These are phyloP conservation scores for Glonium stellatum DNA, from an alignment of 495 filamentous ascomycete genomes.

Conservation along the genomic window DNA sequence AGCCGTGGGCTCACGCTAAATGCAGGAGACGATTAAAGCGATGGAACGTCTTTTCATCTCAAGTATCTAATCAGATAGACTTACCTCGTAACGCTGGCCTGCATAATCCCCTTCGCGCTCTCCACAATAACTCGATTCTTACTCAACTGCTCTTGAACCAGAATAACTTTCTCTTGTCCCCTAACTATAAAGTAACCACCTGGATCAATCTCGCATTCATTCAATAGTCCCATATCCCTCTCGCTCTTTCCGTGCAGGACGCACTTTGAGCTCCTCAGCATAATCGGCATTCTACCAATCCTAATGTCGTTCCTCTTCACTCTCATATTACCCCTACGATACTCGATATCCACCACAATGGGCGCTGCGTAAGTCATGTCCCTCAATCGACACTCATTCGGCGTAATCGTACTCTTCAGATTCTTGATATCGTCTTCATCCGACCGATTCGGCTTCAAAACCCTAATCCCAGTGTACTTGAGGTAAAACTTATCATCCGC, in stretches of 20 bases:
- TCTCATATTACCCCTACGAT: constrained; percentile 65
- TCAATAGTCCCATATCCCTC: constrained; percentile 73
- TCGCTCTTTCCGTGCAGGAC: constrained; percentile 72
- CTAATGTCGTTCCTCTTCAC: constrained; percentile 61
- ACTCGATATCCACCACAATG: constrained; percentile 81
- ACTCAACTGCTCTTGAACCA: constrained; percentile 96
- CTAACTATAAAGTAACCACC: constrained; percentile 91
- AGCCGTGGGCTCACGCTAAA: not conserved
- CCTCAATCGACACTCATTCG: constrained; percentile 89
- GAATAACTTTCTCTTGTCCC: constrained; percentile 90
- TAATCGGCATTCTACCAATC: constrained; percentile 89
- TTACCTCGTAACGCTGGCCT: constrained; percentile 71
- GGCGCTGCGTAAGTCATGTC: constrained; percentile 95
- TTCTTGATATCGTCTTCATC: constrained; percentile 59
- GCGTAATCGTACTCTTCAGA: constrained; percentile 58
- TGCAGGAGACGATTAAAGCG: no score
- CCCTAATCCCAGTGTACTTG: constrained; percentile 79
- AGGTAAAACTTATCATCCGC: constrained; percentile 80
- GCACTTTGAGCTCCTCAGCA: constrained; percentile 94
- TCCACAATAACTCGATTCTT: constrained; percentile 99
- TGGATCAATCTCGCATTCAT: constrained; percentile 92
- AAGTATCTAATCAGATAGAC: not conserved
- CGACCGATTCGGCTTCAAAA: constrained; percentile 67
- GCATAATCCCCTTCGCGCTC: constrained; percentile 83
- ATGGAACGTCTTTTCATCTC: not conserved